phyloP scores from a whole-genome alignment of 2,329 filamentous ascomycete species.

The Fusarium newnesense region DNA sequence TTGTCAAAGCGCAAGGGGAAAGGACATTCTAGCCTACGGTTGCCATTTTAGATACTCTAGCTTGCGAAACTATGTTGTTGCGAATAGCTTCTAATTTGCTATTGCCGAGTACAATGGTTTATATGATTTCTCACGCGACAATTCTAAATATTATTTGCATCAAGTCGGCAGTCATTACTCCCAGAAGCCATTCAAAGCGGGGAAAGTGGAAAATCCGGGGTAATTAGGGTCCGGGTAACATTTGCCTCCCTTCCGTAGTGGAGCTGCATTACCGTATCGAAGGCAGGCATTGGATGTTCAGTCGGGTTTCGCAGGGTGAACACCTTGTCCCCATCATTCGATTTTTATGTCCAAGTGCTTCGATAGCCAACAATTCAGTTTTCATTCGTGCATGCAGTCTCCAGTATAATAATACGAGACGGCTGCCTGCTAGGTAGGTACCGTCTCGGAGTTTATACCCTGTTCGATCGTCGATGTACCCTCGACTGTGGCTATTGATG shows the following conservation, averaged over 20 bases:
- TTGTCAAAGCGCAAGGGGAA: constrained; percentile 34
- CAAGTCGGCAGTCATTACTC: constrained; percentile 33
- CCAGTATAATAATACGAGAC: background rate
- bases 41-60: background rate
- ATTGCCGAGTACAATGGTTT: background rate
- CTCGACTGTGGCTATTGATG: constrained; percentile 1
- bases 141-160: background rate
- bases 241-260: constrained; percentile 36
- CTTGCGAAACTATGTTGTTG: background rate
- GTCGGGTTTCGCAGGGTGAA: constrained; percentile 12
- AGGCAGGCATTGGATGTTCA: constrained; percentile 5
- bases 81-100: background rate
- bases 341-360: constrained; percentile 27
- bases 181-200: constrained; percentile 25
- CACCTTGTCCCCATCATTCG: constrained; percentile 22
- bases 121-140: constrained; percentile 20
- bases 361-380: constrained; percentile 8
- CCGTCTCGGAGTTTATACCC: background rate
- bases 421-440: background rate
- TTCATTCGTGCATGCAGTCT: background rate
- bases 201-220: constrained; percentile 44
- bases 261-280: constrained; percentile 23
- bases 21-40: constrained; percentile 1
- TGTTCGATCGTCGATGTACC: constrained; percentile 2
- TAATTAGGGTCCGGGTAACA: constrained; percentile 39